Percentiles rank a stretch among this genome's conserved stretches.
These are phyloP conservation scores for Ophiostoma himal-ulmi DNA, from an alignment of 2,329 filamentous ascomycete species.

Conservation along the genomic window DNA sequence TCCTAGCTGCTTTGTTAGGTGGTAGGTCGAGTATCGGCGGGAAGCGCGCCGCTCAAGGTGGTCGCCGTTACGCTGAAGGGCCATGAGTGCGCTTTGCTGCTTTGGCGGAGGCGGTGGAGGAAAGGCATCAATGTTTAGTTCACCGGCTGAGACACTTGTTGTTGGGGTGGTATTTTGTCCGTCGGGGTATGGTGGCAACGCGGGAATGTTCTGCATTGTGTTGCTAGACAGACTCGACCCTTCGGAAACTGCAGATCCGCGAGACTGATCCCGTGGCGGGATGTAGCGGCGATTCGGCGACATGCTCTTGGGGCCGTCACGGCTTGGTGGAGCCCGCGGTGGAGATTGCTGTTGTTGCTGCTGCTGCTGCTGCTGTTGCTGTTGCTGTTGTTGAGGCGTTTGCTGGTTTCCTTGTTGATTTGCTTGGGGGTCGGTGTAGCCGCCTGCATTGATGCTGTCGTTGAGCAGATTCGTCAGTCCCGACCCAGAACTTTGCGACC, in stretches of 20 bases:
- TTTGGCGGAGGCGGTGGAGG: slow-evolving; percentile 68
- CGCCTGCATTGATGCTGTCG: slow-evolving; percentile 50
- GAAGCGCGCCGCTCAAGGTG: slow-evolving; percentile 81
- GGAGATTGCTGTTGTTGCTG: slow-evolving; percentile 30
- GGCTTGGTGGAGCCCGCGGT: slow-evolving; percentile 29
- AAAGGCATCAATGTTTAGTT: slow-evolving; percentile 58
- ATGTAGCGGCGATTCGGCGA: slow-evolving; percentile 47
- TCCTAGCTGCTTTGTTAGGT: slow-evolving; percentile 90
- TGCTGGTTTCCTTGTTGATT: slow-evolving; percentile 9
- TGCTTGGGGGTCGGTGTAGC: slow-evolving; percentile 37
- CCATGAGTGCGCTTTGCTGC: slow-evolving; percentile 79
- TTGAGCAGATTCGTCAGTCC: slow-evolving; percentile 54
- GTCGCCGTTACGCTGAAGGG: slow-evolving; percentile 84
- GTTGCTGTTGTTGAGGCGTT: slow-evolving; percentile 28
- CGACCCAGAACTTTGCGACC: slow-evolving; percentile 52
- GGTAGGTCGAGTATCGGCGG: slow-evolving; percentile 88
- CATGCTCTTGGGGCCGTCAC: slow-evolving; percentile 31
- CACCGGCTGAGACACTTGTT: slow-evolving; percentile 38
- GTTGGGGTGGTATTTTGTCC: slow-evolving; percentile 49
- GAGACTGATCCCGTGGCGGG: slow-evolving; percentile 47
- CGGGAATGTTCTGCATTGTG: slow-evolving; percentile 69
- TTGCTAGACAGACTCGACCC: slow-evolving; percentile 66
- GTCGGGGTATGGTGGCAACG: slow-evolving; percentile 64
- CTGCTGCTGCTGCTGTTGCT: slow-evolving; percentile 32
- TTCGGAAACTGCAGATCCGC: slow-evolving; percentile 48